These are phyloP conservation scores for Brassica incana DNA, from an alignment of 345 rosid species.

Conservation along the genomic window DNA sequence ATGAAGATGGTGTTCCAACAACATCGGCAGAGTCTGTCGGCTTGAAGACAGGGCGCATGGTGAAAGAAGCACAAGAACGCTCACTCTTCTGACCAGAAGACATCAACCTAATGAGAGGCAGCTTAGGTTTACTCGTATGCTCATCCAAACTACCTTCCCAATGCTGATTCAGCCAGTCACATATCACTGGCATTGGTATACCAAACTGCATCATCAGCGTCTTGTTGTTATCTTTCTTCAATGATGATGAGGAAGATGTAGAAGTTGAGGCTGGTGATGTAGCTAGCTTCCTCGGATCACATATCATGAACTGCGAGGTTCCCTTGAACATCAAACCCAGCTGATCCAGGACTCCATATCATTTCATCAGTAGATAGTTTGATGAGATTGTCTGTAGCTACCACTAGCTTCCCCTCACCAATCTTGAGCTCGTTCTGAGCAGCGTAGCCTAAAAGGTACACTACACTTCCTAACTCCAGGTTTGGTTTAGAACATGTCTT, in stretches of 20 bases:
- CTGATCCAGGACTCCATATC: slow-evolving; percentile 83
- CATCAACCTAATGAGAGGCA: slow-evolving; percentile 86
- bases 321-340: slow-evolving; percentile 90
- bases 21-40: slow-evolving; percentile 51
- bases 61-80: slow-evolving; percentile 83
- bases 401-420: slow-evolving; percentile 89
- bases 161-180: slow-evolving; percentile 97
- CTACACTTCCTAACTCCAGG: slow-evolving; percentile 71
- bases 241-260: slow-evolving; percentile 60
- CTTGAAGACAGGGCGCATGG: slow-evolving; percentile 79
- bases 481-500: slow-evolving; percentile 82
- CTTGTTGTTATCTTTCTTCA: slow-evolving; percentile 53
- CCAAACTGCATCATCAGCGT: slow-evolving; percentile 81
- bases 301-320: slow-evolving; percentile 95
- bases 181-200: slow-evolving; percentile 84
- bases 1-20: slow-evolving; percentile 42
- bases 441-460: slow-evolving; percentile 70
- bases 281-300: slow-evolving; percentile 96
- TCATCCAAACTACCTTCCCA: slow-evolving; percentile 98
- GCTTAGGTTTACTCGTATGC: slow-evolving; percentile 70
- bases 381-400: slow-evolving; percentile 91
- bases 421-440: slow-evolving; percentile 63
- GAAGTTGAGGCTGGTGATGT: slow-evolving; percentile 82
- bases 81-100: slow-evolving; percentile 90
- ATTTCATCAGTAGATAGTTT: slow-evolving; percentile 83